Base-by-base conservation (phyloP, 768 basidiomycete species). In the Cantharellus anzutake region DNA sequence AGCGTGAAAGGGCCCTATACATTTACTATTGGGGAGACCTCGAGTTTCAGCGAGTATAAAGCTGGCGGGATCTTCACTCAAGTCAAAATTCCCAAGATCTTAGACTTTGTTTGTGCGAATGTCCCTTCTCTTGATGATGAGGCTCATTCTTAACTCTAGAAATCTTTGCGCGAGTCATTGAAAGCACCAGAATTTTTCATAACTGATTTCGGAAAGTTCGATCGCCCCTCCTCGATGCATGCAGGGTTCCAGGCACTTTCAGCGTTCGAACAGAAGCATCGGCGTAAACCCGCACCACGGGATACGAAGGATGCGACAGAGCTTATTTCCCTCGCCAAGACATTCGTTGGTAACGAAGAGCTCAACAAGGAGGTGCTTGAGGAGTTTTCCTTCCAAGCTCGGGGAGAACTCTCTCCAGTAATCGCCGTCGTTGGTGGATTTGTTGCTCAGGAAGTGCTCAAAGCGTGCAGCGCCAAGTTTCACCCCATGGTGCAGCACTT, bases 381-480 rank as follows among this genome's bases (percentile, higher is more conserved):
- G 56, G 89, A 96, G 69, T 74, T 99, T 4, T 74, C 93, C 1
- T 98, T 82, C 72, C 93, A 99, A 69, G 91, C 96, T 0, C 76
- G 79, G 5, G 96, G 96, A 2, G 89, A 96, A 66, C 67, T 99
- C 41, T 78, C 92, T 20, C 94, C 96, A 14, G 73, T 98, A 61
- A 80, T 85, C 60, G 94, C 96, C 16, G 91, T 98, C 57, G 78
- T 97, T 61, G 96, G 96, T 63, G 96, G 91, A 2, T 98, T 98
- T 67, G 91, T 97, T 59, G 96, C 94, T 4, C 96, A 99, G 70
- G 96, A 99, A 68, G 87, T 91, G 29, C 78, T 99, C 65, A 99
- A 99, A 71, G 93, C 94, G 2, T 86, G 84, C 71, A 92, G 92
- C 44, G 90, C 91, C 62, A 99, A 99, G 73, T 99, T 99, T 76